phyloP scores from a whole-genome alignment of 257 asterid species.

The Coffea eugenioides region DNA sequence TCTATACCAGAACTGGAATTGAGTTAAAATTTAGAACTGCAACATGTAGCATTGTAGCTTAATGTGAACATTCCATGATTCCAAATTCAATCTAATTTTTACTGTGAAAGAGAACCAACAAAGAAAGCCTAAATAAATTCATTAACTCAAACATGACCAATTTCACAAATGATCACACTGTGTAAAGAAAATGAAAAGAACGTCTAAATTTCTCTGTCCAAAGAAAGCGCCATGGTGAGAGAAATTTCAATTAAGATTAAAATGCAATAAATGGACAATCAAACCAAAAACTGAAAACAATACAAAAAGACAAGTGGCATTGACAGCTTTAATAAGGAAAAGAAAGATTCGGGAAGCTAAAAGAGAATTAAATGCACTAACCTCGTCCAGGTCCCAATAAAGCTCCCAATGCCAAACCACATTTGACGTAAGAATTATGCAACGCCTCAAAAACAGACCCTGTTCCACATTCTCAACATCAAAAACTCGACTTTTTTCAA shows the following conservation, averaged over 20 bases:
- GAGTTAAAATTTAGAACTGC: too few species aligned
- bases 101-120: too few species aligned
- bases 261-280: too few species aligned
- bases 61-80: too few species aligned
- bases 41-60: too few species aligned
- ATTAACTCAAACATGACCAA: neutral
- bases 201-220: neutral
- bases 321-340: neutral
- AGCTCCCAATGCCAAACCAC: slow-evolving; percentile 85
- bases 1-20: too few species aligned
- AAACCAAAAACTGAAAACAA: neutral
- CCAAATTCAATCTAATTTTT: too few species aligned
- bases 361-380: slow-evolving; percentile 29
- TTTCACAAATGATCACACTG: neutral
- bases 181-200: neutral
- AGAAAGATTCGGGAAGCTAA: neutral
- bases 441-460: slow-evolving; percentile 67
- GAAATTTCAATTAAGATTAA: neutral
- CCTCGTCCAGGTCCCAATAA: slow-evolving; percentile 98
- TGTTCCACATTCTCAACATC: slow-evolving; percentile 3
- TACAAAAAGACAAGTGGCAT: neutral
- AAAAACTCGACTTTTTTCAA: neutral
- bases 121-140: neutral
- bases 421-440: slow-evolving; percentile 88
- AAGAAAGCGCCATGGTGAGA: neutral